phyloP scores from a whole-genome alignment of 805 yeast genomes.

The Wickerhamomyces ciferrii region DNA sequence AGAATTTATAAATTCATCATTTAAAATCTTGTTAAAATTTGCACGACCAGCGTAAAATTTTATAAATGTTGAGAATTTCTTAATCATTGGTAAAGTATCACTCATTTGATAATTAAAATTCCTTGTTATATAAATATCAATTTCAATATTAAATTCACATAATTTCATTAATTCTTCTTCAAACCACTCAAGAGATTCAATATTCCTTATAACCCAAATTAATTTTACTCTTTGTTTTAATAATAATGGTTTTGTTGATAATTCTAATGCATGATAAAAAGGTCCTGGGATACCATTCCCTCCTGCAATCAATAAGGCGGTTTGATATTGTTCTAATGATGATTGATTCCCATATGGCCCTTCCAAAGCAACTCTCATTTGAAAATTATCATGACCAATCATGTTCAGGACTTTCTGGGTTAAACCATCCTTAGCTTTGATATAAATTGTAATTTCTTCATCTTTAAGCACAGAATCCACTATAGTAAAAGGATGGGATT shows the following conservation, averaged over 20 bases:
- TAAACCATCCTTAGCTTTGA: constrained; percentile 51
- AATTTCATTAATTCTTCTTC: constrained; percentile 14
- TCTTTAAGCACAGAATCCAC: constrained; percentile 34
- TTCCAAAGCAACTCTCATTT: constrained; percentile 41
- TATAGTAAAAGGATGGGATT: constrained; percentile 69
- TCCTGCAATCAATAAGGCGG: constrained; percentile 39
- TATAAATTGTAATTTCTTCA: constrained; percentile 34
- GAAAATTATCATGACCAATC: constrained; percentile 16
- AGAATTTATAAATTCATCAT: constrained; percentile 31
- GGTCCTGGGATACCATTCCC: constrained; percentile 51
- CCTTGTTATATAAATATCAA: constrained; percentile 38
- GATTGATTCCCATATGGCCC: constrained; percentile 56
- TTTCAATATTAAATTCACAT: constrained; percentile 31
- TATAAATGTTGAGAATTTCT: constrained; percentile 14
- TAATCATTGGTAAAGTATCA: not conserved
- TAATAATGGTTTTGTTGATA: constrained; percentile 16
- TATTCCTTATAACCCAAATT: constrained; percentile 60
- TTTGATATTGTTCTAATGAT: constrained; percentile 31
- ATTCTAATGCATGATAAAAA: constrained; percentile 33
- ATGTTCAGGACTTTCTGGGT: constrained; percentile 30
- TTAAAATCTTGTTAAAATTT: constrained; percentile 32
- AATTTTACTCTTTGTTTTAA: constrained; percentile 34
- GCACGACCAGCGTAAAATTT: constrained; percentile 43
- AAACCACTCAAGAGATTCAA: constrained; percentile 47
- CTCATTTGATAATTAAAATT: constrained; percentile 10